Base-by-base conservation (phyloP, 2,329 filamentous ascomycete genomes). In the Apiospora pterosperma region DNA sequence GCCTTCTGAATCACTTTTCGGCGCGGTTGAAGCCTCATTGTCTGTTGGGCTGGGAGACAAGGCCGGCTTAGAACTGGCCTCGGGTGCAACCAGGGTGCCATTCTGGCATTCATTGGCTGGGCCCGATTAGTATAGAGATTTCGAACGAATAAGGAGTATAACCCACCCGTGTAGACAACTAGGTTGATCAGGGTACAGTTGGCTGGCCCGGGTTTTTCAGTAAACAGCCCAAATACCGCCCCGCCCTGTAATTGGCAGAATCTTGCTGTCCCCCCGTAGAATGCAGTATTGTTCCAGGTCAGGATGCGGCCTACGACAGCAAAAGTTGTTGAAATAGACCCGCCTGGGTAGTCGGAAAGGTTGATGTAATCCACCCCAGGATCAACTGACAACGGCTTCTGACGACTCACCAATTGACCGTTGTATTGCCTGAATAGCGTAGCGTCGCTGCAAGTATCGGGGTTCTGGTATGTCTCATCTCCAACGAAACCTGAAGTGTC, bases 401-500 rank as follows among this genome's bases (percentile, higher is more conserved):
- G 44, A 5, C 44, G 39, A 12, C 23, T 36, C 19, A 59, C 25
- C 31, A 65, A 23, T 14, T 59, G 36, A 28, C 63, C 60, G 44
- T 23, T 36, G 10, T 28, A 8, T 31, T 38, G 36, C 19, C 42
- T 23, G 42, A 41, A 65, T 8, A 62, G 19, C n/a, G 42, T 59
- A 23, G 63, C 63, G 12, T 59, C 52, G 36, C 36, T 59, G 38
- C 63, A 65, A 16, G 39, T 48, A 23, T 36, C 25, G 5, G 60
- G 60, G 21, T 65, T 59, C 21, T 21, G 38, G 19, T 48, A 44
- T n/a, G 48, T 65, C 16, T 39, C 31, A 28, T 58, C 42, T 8
- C 63, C 63, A 58, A 65, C 63, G 42, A 62, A 65, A 28, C 28
- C 44, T 16, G 63, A 64, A 23, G 44, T 28, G 6, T 62, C 58